phyloP scores from a whole-genome alignment of 148 eudicot genomes.

The Tetragonia tetragonoides region DNA sequence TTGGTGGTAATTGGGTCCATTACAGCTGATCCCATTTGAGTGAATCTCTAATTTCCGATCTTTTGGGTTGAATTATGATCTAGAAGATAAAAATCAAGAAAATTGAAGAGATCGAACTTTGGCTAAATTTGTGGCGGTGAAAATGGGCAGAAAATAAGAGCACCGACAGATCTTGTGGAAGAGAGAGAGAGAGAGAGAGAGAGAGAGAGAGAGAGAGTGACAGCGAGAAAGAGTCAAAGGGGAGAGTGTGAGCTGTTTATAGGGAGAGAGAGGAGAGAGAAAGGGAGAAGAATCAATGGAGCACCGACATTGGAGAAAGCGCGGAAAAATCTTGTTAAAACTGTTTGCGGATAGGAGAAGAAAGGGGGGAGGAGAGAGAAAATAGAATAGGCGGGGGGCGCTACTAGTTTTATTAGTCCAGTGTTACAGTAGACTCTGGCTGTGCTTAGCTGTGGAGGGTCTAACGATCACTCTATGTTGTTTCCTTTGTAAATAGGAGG shows the following conservation, averaged over 20 bases:
- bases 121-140: not conserved
- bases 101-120: not conserved
- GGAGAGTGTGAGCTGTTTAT: constrained; percentile 18
- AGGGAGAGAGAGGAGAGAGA: not conserved
- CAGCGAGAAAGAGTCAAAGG: not conserved
- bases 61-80: not conserved
- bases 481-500: too few relatives aligned
- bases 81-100: not conserved
- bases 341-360: not conserved
- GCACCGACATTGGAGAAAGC: constrained; percentile 8
- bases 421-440: too few relatives aligned
- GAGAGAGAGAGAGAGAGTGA: not conserved
- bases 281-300: constrained; percentile 28
- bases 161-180: constrained; percentile 19
- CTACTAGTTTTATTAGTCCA: not conserved
- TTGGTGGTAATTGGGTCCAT: constrained; percentile 12
- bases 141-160: not conserved
- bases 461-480: too few relatives aligned
- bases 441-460: too few relatives aligned
- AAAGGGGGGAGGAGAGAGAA: not conserved
- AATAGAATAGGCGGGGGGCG: not conserved
- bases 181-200: not conserved
- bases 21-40: constrained; percentile 20
- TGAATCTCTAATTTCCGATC: not conserved
- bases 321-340: not conserved